Percentiles rank a stretch among this genome's conserved stretches.
These are phyloP conservation scores for Dryas alaskensis DNA, from an alignment of 306 rosid species.

Conservation along the genomic window DNA sequence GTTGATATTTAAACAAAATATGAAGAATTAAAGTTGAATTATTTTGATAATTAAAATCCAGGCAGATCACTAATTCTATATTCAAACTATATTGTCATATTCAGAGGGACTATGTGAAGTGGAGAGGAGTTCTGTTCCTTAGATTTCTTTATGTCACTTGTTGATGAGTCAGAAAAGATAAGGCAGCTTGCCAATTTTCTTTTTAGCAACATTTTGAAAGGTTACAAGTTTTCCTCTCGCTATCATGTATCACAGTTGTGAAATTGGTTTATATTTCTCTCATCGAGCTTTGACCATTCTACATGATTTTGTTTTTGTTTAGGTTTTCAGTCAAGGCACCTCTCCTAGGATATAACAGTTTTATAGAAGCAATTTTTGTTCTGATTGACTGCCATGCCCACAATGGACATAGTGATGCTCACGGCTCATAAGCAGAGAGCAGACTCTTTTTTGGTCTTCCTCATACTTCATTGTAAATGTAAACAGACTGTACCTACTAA, in stretches of 20 bases:
- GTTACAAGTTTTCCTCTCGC: constrained; percentile 35
- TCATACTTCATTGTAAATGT: neutral
- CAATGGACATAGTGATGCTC: constrained; percentile 58
- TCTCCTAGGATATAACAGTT: constrained; percentile 88
- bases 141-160: constrained; percentile 91
- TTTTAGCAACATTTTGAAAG: constrained; percentile 87
- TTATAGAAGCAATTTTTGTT: constrained; percentile 84
- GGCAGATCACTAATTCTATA: neutral
- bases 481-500: neutral
- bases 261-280: constrained; percentile 13
- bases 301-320: constrained; percentile 5
- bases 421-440: constrained; percentile 50
- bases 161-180: constrained; percentile 91
- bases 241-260: constrained; percentile 23
- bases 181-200: constrained; percentile 70
- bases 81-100: constrained; percentile 25
- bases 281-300: constrained; percentile 21
- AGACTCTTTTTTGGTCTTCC: constrained; percentile 38
- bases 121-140: constrained; percentile 94
- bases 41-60: constrained; percentile 14
- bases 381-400: constrained; percentile 73
- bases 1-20: neutral
- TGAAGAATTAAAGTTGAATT: neutral
- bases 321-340: constrained; percentile 74
- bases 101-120: constrained; percentile 94